Conservation (phyloP, 1,284 basidiomycete genomes). For the Sanguinoderma infundibulare region DNA sequence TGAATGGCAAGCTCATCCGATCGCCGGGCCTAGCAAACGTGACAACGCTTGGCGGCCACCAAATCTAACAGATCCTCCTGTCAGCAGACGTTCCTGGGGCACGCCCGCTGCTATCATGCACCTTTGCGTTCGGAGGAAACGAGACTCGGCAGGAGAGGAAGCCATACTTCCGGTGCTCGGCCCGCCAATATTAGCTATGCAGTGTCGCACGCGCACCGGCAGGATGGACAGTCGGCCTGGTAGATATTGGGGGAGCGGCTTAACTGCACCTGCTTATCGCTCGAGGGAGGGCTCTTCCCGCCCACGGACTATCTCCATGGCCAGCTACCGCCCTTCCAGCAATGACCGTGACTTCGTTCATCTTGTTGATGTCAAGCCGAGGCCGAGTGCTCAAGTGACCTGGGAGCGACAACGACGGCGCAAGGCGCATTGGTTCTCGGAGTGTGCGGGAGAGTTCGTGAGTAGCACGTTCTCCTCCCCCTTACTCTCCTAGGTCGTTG, state of each 20-base stretch:
- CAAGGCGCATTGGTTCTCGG: conserved; percentile 53
- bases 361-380: conserved; percentile 31
- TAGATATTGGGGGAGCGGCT: too few relatives aligned
- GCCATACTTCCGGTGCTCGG: background rate
- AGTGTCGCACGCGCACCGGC: background rate
- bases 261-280: too few relatives aligned
- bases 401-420: conserved; percentile 61
- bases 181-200: background rate
- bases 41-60: background rate
- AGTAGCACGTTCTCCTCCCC: conserved; percentile 15
- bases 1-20: background rate
- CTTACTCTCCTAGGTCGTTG: background rate
- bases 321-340: background rate
- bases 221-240: too few relatives aligned
- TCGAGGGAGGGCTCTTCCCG: background rate
- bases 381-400: conserved; percentile 41
- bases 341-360: conserved; percentile 23
- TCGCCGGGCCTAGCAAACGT: too few relatives aligned
- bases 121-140: background rate
- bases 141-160: background rate
- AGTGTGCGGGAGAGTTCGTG: conserved; percentile 65
- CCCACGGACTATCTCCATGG: background rate
- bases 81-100: background rate
- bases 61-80: background rate
- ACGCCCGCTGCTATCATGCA: background rate